Base-by-base conservation (phyloP, 768 basidiomycete species). In the Megacollybia marginata region DNA sequence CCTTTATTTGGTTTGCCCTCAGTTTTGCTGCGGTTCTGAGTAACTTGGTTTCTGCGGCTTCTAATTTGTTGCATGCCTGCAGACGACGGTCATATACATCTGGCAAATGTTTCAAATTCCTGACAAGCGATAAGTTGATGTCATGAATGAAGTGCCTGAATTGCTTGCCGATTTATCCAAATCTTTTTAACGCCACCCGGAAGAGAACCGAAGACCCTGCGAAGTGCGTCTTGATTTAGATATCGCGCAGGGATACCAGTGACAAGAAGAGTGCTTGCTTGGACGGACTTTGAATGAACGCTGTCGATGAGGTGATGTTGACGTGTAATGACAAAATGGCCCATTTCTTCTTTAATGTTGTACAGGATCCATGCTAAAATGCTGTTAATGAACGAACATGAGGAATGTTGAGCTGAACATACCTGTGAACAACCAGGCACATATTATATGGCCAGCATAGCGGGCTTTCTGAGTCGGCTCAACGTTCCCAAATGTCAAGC, bases 161-260 rank as follows among this genome's bases (percentile, higher is more conserved):
- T 46, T 2, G 48, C 76, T 38, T 50, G 84, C 83, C 88, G 76
- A 64, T 93, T 95, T 35, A 98, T 75, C 93, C 95, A 99, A 34
- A 99, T 82, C 55, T 82, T 80, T 61, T 83, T 84, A 8, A 94
- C 87, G 13, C 94, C 94, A 9, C 94, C 94, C 0, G 96, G 95
- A 2, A 97, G 75, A 50, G 79, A 76, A n/a, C 78, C 76, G 65
- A 90, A 95, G 10, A 95, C 66, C 45, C 78, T 71, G 40, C 63
- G 68, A 28, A 96, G 72, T 4, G 81, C 82, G 7, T 72, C 65
- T 55, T 85, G 83, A 35, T 83, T 82, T 48, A 97, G 78, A 59
- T 84, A 92, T 44, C 79, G 77, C 32, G 73, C 68, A 6, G 93
- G 92, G 5, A 98, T 85, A 40, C 93, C 93, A 4, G 92, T 93